Conservation (phyloP, 2,329 filamentous ascomycete species). For the Sporothrix luriei region DNA sequence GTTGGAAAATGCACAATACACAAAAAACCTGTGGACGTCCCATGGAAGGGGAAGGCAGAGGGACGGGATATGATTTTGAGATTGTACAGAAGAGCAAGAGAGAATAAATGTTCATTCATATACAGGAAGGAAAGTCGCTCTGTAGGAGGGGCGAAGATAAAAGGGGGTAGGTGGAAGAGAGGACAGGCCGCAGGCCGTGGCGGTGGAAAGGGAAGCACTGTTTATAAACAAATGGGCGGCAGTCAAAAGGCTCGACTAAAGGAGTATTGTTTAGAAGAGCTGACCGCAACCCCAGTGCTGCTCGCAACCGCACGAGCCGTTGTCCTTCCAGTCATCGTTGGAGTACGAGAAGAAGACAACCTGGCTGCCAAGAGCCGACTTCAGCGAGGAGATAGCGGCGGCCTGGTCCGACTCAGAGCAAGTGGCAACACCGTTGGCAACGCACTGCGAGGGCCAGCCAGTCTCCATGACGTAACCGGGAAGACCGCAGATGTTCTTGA, state of each 20-base stretch:
- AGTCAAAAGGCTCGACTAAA: not conserved
- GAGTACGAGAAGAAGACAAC: constrained; percentile 80
- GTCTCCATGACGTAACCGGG: constrained; percentile 82
- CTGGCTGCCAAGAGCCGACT: constrained; percentile 64
- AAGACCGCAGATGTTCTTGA: constrained; percentile 72
- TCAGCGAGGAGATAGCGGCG: constrained; percentile 71
- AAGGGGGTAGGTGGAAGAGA: not conserved
- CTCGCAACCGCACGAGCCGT: constrained; percentile 72
- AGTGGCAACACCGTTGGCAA: constrained; percentile 70
- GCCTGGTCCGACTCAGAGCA: constrained; percentile 69
- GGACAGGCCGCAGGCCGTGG: not conserved
- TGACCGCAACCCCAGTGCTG: constrained; percentile 72
- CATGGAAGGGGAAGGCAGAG: constrained; percentile 13
- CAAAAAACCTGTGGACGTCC: constrained; percentile 15
- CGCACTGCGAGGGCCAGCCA: constrained; percentile 78
- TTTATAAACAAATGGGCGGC: not conserved
- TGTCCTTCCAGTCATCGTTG: constrained; percentile 80
- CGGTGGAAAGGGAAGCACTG: constrained; percentile 7
- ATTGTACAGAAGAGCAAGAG: constrained; percentile 28
- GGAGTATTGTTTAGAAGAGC: constrained; percentile 44
- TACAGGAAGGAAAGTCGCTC: constrained; percentile 28
- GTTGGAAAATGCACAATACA: constrained; percentile 14
- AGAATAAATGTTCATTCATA: constrained; percentile 28
- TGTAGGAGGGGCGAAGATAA: constrained; percentile 19
- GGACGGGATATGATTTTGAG: constrained; percentile 25